Conservation (phyloP, 73 alveolate species). For the Paramecium sexaurelia region DNA sequence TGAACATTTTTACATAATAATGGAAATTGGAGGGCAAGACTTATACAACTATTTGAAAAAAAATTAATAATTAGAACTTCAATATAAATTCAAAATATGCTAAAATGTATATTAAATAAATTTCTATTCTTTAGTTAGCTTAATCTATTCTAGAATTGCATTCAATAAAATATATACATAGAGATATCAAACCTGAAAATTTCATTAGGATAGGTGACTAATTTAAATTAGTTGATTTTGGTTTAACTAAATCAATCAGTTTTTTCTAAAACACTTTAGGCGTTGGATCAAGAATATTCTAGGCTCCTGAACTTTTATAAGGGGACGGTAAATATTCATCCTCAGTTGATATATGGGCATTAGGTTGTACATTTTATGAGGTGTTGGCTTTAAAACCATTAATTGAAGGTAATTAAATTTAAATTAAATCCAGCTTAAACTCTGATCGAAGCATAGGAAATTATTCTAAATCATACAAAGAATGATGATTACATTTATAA, state of each 20-base stretch:
- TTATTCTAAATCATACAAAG: not conserved
- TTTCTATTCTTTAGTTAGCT: not conserved
- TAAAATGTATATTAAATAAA: not conserved
- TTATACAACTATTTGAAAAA: not conserved
- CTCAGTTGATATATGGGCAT: not conserved
- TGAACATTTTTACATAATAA: not conserved
- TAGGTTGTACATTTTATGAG: not conserved
- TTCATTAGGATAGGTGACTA: not conserved
- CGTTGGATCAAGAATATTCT: not conserved
- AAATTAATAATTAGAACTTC: not conserved
- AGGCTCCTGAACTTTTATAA: not conserved
- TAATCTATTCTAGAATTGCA: not conserved
- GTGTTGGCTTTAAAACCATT: not conserved
- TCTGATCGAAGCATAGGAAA: not conserved
- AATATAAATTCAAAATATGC: not conserved
- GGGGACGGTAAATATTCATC: not conserved
- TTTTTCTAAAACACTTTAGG: not conserved
- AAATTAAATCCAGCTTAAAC: not conserved
- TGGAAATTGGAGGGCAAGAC: not conserved
- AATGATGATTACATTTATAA: not conserved
- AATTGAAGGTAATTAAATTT: not conserved
- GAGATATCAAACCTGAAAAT: conserved; percentile 3
- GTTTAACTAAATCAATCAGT: not conserved
- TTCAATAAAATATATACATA: not conserved
- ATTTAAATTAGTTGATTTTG: not conserved